Base-by-base conservation (phyloP, 2,329 filamentous ascomycete genomes). In the Xylariaceae sp. region DNA sequence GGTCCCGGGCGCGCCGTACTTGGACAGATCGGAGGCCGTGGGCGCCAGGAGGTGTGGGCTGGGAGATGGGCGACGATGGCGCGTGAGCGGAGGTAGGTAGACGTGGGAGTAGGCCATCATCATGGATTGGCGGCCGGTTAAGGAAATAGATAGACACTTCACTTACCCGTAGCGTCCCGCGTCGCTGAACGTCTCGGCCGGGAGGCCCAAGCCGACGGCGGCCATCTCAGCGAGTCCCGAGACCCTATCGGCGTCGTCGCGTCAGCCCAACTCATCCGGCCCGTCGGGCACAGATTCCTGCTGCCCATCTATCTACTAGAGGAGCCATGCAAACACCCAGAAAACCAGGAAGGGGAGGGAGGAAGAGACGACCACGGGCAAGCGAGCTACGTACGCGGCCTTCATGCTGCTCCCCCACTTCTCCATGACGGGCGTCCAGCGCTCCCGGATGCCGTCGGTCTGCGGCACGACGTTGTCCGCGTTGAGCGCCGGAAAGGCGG, bases 31-130 rank as follows among this genome's bases (percentile, higher is more conserved):
- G 0, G 73, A 77, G 1, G 74, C 72, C 2, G 74, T 78, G 0
- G 74, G 74, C 1, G 74, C 74, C 12, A 78, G 68, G 29, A 77
- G 66, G 44, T 78, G 74, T 3, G 74, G 72, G n/a, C 71, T 73
- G 30, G n/a, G n/a, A n/a, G n/a, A n/a, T n/a, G n/a, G n/a, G n/a
- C n/a, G n/a, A n/a, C n/a, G n/a, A n/a, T n/a, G n/a, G n/a, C n/a
- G n/a, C n/a, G n/a, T n/a, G n/a, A n/a, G n/a, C n/a, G n/a, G n/a
- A n/a, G n/a, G n/a, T n/a, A n/a, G n/a, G n/a, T 8, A 16, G 22
- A 15, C 5, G 22, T 14, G 15, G 8, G n/a, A 8, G 26, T 26
- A 22, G 7, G 23, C 10, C 17, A 28, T 26, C 6, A 28, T 3
- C n/a, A n/a, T n/a, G n/a, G n/a, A n/a, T n/a, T n/a, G n/a, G n/a